A percentile compares a stretch with the other conserved stretches of the same genome.
Conservation (phyloP, 1,284 basidiomycete genomes). For the Boletus sp. region DNA sequence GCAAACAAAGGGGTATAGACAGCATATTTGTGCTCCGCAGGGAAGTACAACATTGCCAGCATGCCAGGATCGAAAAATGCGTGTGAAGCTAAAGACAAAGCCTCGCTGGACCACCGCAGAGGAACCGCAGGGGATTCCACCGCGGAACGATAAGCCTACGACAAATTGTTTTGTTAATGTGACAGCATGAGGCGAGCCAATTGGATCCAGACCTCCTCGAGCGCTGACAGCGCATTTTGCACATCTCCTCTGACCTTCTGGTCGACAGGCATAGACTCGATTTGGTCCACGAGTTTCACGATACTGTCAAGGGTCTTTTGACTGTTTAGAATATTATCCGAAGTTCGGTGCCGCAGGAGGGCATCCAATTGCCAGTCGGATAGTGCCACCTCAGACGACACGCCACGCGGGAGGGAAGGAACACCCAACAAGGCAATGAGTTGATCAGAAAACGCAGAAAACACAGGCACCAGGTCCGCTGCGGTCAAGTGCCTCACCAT, state of each 20-base stretch:
- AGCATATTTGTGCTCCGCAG: constrained; percentile 92
- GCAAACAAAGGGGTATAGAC: constrained; percentile 93
- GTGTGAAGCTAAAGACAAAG: constrained; percentile 71
- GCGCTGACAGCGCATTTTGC: constrained; percentile 59
- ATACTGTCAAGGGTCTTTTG: constrained; percentile 79
- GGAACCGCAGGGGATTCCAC: constrained; percentile 43
- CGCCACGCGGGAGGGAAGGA: constrained; percentile 50
- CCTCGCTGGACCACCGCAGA: constrained; percentile 61
- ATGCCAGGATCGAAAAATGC: constrained; percentile 98
- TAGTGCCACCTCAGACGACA: constrained; percentile 36
- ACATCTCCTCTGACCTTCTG: constrained; percentile 73
- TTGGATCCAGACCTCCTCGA: constrained; percentile 58
- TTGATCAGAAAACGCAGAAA: constrained; percentile 73
- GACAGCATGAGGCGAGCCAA: background rate
- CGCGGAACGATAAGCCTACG: constrained; percentile 24
- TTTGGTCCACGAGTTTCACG: constrained; percentile 75
- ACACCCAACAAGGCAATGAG: constrained; percentile 78
- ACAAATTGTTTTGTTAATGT: constrained; percentile 10
- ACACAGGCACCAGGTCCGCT: constrained; percentile 50
- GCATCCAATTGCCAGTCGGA: constrained; percentile 79
- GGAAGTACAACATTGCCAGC: constrained; percentile 95
- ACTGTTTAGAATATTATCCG: constrained; percentile 66
- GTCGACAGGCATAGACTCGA: constrained; percentile 87
- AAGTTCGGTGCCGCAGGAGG: constrained; percentile 65
- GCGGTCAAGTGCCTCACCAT: constrained; percentile 38